Base-by-base conservation (phyloP, 2,329 filamentous ascomycete genomes). In the Albifimbria verrucaria region DNA sequence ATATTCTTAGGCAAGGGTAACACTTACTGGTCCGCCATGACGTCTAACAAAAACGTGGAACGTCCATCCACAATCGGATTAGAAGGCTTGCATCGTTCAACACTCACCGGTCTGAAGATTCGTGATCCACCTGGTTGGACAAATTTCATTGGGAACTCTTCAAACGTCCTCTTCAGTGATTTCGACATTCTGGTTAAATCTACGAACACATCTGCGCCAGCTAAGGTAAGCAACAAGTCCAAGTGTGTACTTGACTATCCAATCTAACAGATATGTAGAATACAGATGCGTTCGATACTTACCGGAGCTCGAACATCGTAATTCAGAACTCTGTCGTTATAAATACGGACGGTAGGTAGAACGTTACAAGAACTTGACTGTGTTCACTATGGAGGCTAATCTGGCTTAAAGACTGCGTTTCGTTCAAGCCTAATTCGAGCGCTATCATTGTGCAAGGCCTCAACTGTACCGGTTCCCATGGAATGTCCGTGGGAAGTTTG, bases 371-470 rank as follows among this genome's bases (percentile, higher is more conserved):
- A 25, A 25, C 44, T 47, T 47, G 11, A 12, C 7, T 18, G 11
- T 6, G 10, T 18, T 47, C 15, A 11, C n/a, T n/a, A n/a, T n/a
- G n/a, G n/a, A n/a, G n/a, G n/a, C n/a, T n/a, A n/a, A 18, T 21
- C 22, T 45, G 9, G 25, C 21, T 28, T 22, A 44, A 42, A 45
- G 80, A 89, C 64, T 89, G 86, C 55, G 83, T 89, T 17, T 84
- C 83, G 2, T 88, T 89, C 77, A 89, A 89, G 69, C 86, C 85
- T 18, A 89, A 89, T 67, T 83, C 78, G 59, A 88, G 83, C 42
- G 78, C 87, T 58, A 81, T 89, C 21, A 65, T 88, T 3, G 81
- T 89, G 7, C 84, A 88, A 64, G 83, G 84, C 55, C 70, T 89
- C 12, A 70, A 72, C 54, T 89, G 86, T 69, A 85, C 85, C 61